Base-by-base conservation (phyloP, 108 stramenopile species). In the Schizochytrium sp. region DNA sequence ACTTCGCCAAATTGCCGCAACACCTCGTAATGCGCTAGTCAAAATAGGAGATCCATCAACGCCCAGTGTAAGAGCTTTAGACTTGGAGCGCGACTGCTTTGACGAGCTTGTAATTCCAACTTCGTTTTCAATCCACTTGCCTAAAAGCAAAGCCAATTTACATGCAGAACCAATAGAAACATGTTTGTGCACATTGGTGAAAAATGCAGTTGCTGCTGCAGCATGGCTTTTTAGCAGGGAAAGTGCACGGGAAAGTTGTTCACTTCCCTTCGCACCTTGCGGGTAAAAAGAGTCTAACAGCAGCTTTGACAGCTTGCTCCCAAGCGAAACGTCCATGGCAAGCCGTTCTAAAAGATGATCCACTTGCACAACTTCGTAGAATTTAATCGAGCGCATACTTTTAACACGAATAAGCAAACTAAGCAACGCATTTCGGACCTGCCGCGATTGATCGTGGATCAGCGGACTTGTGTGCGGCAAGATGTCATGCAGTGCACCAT, bases 281-380 rank as follows among this genome's bases (percentile, higher is more conserved):
- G 98, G 98, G 89, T 96, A 97, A 91, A 96, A 98, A 13, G 97
- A 97, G 88, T 96, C 97, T 28, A 96, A 90, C 64, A 98, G 89
- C 15, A 99, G 91, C 58, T 94, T 91, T 0, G 96, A 93, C 15
- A 98, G 89, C 56, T 88, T 94, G 41, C 87, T 83, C 2, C 95
- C 93, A 46, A 97, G 94, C 3, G 95, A 56, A 5, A 47, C 76
- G 61, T 89, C 89, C 53, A 89, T 55, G 0, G 94, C 97, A 47
- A 98, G 92, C 3, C 98, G 92, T 7, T 94, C 95, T 50, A 95
- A 89, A 19, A 98, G 89, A 92, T 97, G 95, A 46, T 95, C 93
- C 28, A 95, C 96, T 3, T 95, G 95, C 5, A 98, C 98, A 4
- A 98, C 95, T 76, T 99, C 96, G 92, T 96, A 98, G 89, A 96